Conservation (phyloP, 305 asterid species). For the Nicotiana rustica region DNA sequence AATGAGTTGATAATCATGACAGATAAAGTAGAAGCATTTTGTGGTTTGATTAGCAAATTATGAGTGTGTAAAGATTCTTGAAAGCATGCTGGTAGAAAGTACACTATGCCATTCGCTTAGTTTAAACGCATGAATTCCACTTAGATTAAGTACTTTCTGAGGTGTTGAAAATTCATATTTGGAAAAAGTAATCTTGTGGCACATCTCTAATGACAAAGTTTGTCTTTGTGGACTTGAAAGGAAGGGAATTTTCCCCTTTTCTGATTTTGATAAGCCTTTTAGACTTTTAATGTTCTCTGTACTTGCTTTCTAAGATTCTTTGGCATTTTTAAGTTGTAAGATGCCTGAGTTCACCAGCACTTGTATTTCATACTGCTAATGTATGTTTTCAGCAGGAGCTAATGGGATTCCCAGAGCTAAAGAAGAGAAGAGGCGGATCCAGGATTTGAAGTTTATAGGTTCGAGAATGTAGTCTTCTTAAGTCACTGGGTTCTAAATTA, state of each 20-base stretch:
- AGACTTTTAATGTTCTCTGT: constrained; percentile 14
- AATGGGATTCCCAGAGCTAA: constrained; percentile 22
- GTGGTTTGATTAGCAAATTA: constrained; percentile 31
- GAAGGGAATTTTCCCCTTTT: constrained; percentile 7
- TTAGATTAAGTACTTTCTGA: constrained; percentile 31
- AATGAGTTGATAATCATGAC: constrained; percentile 20
- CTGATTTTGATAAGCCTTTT: constrained; percentile 6
- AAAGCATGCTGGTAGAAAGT: constrained; percentile 23
- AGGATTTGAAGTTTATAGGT: no score
- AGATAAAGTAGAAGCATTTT: neutral
- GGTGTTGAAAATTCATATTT: neutral
- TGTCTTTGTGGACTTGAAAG: constrained; percentile 40
- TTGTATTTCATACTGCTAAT: no score
- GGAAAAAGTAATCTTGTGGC: constrained; percentile 30
- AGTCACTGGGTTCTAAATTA: no score
- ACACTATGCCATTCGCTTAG: constrained; percentile 45
- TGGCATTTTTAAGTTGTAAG: constrained; percentile 36
- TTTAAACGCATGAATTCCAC: constrained; percentile 37
- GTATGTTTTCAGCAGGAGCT: neutral
- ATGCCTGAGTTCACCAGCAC: constrained; percentile 35
- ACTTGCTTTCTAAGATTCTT: constrained; percentile 43
- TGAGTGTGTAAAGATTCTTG: constrained; percentile 26
- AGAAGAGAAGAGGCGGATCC: no score
- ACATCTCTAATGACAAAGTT: constrained; percentile 53
- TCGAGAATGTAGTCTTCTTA: no score